Base-by-base conservation (phyloP, 345 rosid species). In the Eucalyptus rudis region DNA sequence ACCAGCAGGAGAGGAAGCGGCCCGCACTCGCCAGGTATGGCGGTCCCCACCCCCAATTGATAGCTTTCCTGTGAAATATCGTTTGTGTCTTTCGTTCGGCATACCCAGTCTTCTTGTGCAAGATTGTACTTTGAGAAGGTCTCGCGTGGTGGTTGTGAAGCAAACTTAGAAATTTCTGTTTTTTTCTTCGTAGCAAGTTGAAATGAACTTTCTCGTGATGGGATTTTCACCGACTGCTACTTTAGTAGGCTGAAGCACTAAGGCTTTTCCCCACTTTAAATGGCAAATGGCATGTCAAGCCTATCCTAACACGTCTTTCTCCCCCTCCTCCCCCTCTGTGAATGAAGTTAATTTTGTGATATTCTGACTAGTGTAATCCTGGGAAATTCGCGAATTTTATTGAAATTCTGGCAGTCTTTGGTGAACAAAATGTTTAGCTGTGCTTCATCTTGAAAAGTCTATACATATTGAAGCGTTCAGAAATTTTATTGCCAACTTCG, bases 1-100 rank as follows among this genome's bases (percentile, higher is more conserved):
- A 93, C 71, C 93, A 92, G 88, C 94, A 95, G 29, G 95, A 94
- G 89, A 90, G 93, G 22, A 94, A 94, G 86, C 92, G 96, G 5
- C 96, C 95, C 12, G 95, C 95, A 86, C 92, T 94, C 43, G 95
- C 95, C 83, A 94, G 95, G 96, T 93, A 87, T 56, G 33, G 68
- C 24, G 11, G 45, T 64, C 14, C 31, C 27, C 17, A 51, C 47
- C 45, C 40, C 33, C 49, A 52, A 47, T 47, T 19, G 84, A 56
- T 25, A 29, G 25, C 52, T 7, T 50, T 33, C 8, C 31, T 22
- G 31, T n/a, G 3, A 20, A 22, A 43, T 6, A 29, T 76, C 14
- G 47, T 11, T 76, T 20, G 33, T 49, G 33, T 68, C 45, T 68
- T 25, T 44, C 29, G 11, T 44, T 44, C 15, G 27, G 80, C 52